Evolutionary conservation across 2,329 filamentous ascomycete species (phyloP).

Genomic region (Chaetomium sp.): DNA sequence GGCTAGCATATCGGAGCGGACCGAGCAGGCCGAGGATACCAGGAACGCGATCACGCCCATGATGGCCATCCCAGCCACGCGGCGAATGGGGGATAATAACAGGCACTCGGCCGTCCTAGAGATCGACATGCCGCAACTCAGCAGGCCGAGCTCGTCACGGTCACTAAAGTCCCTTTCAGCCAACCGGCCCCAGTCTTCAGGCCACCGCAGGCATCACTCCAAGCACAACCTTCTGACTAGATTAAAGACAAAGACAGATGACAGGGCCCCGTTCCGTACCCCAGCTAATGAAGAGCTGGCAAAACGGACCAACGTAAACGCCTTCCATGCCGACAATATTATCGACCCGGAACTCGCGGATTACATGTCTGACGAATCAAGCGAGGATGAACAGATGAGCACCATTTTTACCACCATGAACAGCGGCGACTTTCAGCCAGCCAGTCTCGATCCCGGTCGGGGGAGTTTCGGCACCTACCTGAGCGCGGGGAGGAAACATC

Average conservation of each 20-base stretch:
- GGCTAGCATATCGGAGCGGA: constrained; percentile 45
- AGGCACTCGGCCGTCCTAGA: constrained; percentile 87
- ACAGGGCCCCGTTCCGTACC: constrained; percentile 85
- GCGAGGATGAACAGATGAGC: constrained; percentile 87
- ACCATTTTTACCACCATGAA: constrained; percentile 73
- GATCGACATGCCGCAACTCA: constrained; percentile 80
- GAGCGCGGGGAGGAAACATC: constrained; percentile 72
- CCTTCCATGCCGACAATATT: constrained; percentile 98
- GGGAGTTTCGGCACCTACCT: constrained; percentile 72
- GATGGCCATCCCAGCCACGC: constrained; percentile 70
- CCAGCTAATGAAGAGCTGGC: constrained; percentile 65
- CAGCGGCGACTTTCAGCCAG: constrained; percentile 63
- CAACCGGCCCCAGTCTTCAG: constrained; percentile 72
- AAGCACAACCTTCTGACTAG: constrained; percentile 81
- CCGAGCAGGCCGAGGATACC: constrained; percentile 50
- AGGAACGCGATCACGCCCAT: constrained; percentile 66
- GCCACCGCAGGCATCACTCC: constrained; percentile 84
- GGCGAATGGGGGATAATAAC: constrained; percentile 73
- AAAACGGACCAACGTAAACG: constrained; percentile 70
- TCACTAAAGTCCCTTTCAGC: constrained; percentile 75
- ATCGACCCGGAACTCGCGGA: constrained; percentile 95
- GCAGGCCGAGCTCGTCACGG: constrained; percentile 89
- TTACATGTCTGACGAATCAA: constrained; percentile 95
- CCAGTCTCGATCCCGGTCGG: constrained; percentile 74
- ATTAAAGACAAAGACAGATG: constrained; percentile 71